Evolutionary conservation across 768 basidiomycete genomes (phyloP).

Genomic region (Multifurca ochricompacta): DNA sequence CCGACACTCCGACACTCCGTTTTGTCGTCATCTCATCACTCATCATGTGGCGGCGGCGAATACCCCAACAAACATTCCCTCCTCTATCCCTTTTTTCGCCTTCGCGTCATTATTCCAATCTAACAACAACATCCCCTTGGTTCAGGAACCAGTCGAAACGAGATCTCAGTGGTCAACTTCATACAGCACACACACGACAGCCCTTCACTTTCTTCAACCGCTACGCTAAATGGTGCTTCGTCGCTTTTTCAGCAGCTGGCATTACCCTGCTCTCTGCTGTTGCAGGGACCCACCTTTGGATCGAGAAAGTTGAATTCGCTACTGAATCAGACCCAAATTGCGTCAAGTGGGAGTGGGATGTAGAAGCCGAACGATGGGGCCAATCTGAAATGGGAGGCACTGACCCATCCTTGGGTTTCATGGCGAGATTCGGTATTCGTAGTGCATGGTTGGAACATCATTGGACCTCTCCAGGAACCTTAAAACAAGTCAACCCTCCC

Average conservation of each 20-base stretch:
- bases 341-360: slow-evolving; percentile 60
- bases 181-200: slow-evolving; percentile 30
- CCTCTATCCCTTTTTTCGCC: not conserved
- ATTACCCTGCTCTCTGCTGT: slow-evolving; percentile 41
- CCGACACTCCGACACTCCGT: no score
- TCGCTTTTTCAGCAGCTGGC: slow-evolving; percentile 38
- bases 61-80: no score
- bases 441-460: slow-evolving; percentile 66
- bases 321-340: slow-evolving; percentile 45
- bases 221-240: slow-evolving; percentile 41
- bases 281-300: slow-evolving; percentile 54
- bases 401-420: slow-evolving; percentile 59
- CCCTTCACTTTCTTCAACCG: slow-evolving; percentile 40
- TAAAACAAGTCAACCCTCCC: slow-evolving; percentile 1
- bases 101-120: not conserved
- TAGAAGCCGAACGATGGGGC: slow-evolving; percentile 55
- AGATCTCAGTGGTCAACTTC: slow-evolving; percentile 30
- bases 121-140: slow-evolving; percentile 9
- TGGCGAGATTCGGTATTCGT: slow-evolving; percentile 53
- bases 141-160: slow-evolving; percentile 1
- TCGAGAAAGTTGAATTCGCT: slow-evolving; percentile 47
- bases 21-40: no score
- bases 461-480: slow-evolving; percentile 35
- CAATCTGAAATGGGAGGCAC: slow-evolving; percentile 49
- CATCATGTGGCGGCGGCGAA: no score